Evolutionary conservation across 1,284 basidiomycete genomes (phyloP).

Genomic region (Crepidotus sp.): DNA sequence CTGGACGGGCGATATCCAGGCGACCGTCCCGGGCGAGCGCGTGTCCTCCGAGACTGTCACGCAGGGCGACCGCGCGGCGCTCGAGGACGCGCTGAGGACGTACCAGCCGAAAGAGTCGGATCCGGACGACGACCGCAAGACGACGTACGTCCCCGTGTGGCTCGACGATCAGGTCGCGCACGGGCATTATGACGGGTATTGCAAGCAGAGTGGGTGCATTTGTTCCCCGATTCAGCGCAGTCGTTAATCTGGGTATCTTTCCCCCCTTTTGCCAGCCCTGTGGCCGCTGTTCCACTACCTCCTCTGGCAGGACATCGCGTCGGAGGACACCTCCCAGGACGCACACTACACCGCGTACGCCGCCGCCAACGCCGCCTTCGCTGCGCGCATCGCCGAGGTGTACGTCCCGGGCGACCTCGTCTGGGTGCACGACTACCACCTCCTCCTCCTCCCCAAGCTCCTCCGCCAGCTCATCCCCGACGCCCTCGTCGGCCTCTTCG

Average conservation of each 20-base stretch:
- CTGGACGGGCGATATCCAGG: slow-evolving; percentile 84
- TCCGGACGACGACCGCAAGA: slow-evolving; percentile 45
- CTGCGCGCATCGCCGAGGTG: slow-evolving; percentile 64
- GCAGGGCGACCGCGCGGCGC: slow-evolving; percentile 48
- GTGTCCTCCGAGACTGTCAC: slow-evolving; percentile 47
- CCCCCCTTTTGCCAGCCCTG: slow-evolving; percentile 47
- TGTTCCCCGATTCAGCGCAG: no score
- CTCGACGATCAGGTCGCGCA: slow-evolving; percentile 85
- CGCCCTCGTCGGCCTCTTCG: slow-evolving; percentile 83
- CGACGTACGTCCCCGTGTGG: slow-evolving; percentile 85
- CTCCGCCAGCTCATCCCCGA: slow-evolving; percentile 73
- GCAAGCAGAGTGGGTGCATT: slow-evolving; percentile 93
- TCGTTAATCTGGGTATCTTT: no score
- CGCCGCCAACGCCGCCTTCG: slow-evolving; percentile 82
- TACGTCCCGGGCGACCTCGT: slow-evolving; percentile 87
- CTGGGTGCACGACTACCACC: slow-evolving; percentile 90
- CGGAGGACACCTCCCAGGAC: slow-evolving; percentile 76
- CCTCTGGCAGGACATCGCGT: slow-evolving; percentile 91
- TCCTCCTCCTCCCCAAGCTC: slow-evolving; percentile 84
- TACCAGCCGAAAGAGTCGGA: slow-evolving; percentile 56
- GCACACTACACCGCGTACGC: slow-evolving; percentile 80
- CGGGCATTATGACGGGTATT: slow-evolving; percentile 95
- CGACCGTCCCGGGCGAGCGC: slow-evolving; percentile 26
- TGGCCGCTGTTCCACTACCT: slow-evolving; percentile 99
- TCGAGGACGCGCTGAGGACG: slow-evolving; percentile 50